phyloP scores from a whole-genome alignment of 257 asterid species.

The Petunia secreta region DNA sequence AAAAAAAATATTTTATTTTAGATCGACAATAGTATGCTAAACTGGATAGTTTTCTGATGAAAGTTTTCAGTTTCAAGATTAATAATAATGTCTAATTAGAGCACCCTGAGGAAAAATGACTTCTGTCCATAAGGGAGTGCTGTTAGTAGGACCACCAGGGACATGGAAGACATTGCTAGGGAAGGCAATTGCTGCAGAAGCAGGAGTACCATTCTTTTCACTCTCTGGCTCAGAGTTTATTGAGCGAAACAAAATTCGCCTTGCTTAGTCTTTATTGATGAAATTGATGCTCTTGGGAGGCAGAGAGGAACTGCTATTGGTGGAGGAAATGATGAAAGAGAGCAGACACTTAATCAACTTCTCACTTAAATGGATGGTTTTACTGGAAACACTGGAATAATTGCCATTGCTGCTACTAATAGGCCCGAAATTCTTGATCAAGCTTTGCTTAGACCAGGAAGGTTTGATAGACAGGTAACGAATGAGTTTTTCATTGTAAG shows the following conservation, averaged over 20 bases:
- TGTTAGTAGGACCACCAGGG: slow-evolving; percentile 69
- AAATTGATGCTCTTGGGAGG: slow-evolving; percentile 76
- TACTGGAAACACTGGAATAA: slow-evolving; percentile 55
- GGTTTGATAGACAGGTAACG: slow-evolving; percentile 68
- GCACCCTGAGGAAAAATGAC: too few relatives aligned
- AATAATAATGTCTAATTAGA: too few relatives aligned
- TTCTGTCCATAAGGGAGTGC: slow-evolving; percentile 66
- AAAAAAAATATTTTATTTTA: too few relatives aligned
- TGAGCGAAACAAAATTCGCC: slow-evolving; percentile 61
- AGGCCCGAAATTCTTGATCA: slow-evolving; percentile 72
- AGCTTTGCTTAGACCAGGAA: slow-evolving; percentile 72
- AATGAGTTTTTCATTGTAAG: background rate
- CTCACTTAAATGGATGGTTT: slow-evolving; percentile 79
- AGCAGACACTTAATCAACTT: slow-evolving; percentile 71
- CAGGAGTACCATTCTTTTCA: slow-evolving; percentile 67
- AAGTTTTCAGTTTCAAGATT: too few relatives aligned
- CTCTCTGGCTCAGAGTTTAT: slow-evolving; percentile 75
- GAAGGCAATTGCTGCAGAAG: slow-evolving; percentile 74
- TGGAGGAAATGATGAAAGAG: slow-evolving; percentile 80
- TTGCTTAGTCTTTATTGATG: slow-evolving; percentile 66
- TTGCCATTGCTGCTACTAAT: slow-evolving; percentile 71
- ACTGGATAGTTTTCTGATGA: too few relatives aligned
- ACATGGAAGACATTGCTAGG: slow-evolving; percentile 77
- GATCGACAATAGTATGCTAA: too few relatives aligned
- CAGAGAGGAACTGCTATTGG: slow-evolving; percentile 80